phyloP scores from a whole-genome alignment of 768 basidiomycete genomes.

The Ephemerocybe angulata region DNA sequence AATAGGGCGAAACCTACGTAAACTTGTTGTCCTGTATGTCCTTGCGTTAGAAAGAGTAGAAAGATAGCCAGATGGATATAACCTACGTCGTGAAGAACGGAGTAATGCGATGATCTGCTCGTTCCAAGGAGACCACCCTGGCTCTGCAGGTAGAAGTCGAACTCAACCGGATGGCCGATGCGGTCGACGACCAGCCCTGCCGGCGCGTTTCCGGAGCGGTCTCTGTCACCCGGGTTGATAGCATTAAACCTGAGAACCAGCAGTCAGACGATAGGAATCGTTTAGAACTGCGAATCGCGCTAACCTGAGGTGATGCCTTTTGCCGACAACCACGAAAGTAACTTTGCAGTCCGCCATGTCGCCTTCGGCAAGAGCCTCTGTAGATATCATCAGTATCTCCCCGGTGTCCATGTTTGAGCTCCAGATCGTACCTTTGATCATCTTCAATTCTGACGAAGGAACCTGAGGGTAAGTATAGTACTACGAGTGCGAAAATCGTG shows the following conservation, averaged over 20 bases:
- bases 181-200: constrained; percentile 78
- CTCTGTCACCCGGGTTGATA: constrained; percentile 37
- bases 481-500: no score
- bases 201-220: constrained; percentile 67
- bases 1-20: constrained; percentile 33
- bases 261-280: constrained; percentile 1
- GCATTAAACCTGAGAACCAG: constrained; percentile 29
- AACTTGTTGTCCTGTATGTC: constrained; percentile 49
- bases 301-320: constrained; percentile 62
- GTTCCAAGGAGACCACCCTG: constrained; percentile 79
- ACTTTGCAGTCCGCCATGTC: constrained; percentile 56
- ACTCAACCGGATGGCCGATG: constrained; percentile 66
- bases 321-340: constrained; percentile 77
- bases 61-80: neutral
- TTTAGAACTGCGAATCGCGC: neutral
- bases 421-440: constrained; percentile 47
- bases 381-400: neutral
- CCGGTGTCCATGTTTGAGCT: neutral
- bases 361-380: constrained; percentile 61
- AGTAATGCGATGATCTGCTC: constrained; percentile 49
- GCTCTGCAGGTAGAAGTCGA: constrained; percentile 76
- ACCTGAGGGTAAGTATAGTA: neutral
- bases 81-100: constrained; percentile 28
- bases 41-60: neutral
- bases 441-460: constrained; percentile 46